These are phyloP conservation scores for Globisporangium orthogonon DNA, from an alignment of 352 stramenopile genomes.

Conservation along the genomic window DNA sequence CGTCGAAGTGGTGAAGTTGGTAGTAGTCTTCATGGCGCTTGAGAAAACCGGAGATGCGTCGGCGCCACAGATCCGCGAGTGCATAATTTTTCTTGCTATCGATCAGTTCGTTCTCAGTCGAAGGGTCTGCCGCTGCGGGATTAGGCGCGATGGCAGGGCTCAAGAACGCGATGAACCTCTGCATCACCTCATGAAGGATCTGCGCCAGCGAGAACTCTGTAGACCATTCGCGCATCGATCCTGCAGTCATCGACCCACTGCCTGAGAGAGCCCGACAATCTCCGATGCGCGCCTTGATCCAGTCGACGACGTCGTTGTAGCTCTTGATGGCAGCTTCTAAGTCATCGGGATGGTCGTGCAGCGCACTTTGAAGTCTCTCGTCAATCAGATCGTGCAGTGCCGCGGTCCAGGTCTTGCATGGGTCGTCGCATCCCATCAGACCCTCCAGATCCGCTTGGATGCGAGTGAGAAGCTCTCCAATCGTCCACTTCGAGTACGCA, in stretches of 20 bases:
- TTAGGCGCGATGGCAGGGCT: neutral
- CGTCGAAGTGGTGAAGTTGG: conserved; percentile 14
- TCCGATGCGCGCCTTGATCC: conserved; percentile 36
- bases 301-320: conserved; percentile 33
- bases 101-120: neutral
- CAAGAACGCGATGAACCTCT: conserved; percentile 18
- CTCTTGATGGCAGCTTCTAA: conserved; percentile 23
- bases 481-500: conserved; percentile 41
- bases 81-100: neutral
- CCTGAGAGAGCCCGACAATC: conserved; percentile 12
- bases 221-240: conserved; percentile 18
- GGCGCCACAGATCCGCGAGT: conserved; percentile 14
- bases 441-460: conserved; percentile 25
- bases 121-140: neutral
- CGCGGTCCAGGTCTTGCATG: conserved; percentile 17
- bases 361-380: conserved; percentile 16
- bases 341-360: conserved; percentile 5
- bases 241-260: neutral
- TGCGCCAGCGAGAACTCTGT: conserved; percentile 46
- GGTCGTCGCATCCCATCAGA: conserved; percentile 16
- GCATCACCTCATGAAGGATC: conserved; percentile 37
- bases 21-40: conserved; percentile 31
- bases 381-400: conserved; percentile 29
- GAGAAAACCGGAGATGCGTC: conserved; percentile 16
- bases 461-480: conserved; percentile 29